A percentile compares a stretch with the other conserved stretches of the same genome.
These are phyloP conservation scores for Climacium dendroides DNA, from an alignment of 225 moss, liverwort and hornwort genomes.

Conservation along the genomic window DNA sequence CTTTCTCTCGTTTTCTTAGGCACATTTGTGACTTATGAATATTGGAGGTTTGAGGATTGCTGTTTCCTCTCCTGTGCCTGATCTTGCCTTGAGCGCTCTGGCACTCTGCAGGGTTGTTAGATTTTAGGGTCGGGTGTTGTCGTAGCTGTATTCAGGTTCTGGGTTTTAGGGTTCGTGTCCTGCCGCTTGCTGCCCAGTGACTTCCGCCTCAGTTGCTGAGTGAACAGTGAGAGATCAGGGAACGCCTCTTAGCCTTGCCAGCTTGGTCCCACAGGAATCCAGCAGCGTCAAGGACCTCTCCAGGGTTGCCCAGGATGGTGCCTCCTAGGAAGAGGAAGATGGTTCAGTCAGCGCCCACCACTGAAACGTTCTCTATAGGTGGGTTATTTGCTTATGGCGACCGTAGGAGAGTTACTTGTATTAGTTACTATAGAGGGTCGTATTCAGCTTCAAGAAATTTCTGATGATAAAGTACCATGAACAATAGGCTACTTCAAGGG, in stretches of 20 bases:
- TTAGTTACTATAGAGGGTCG: background rate
- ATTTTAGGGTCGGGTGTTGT: background rate
- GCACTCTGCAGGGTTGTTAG: background rate
- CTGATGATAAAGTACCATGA: background rate
- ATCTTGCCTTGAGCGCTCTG: background rate
- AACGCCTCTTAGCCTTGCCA: background rate
- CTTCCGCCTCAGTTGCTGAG: background rate
- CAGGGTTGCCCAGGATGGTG: background rate
- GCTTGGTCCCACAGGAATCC: background rate
- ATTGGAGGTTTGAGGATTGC: background rate
- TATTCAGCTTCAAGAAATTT: background rate
- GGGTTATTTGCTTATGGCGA: background rate
- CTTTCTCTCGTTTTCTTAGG: background rate
- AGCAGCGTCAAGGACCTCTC: too few species aligned
- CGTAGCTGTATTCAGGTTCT: background rate
- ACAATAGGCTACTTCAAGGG: background rate
- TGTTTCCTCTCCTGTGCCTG: background rate
- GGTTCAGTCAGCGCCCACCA: background rate
- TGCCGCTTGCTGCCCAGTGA: background rate
- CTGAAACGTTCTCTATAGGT: constrained; percentile 11
- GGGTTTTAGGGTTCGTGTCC: background rate
- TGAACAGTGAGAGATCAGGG: background rate
- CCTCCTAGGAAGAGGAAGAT: constrained; percentile 35
- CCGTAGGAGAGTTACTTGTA: background rate
- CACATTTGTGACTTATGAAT: background rate